phyloP scores from a whole-genome alignment of 768 basidiomycete genomes.

The Russula olivacea region DNA sequence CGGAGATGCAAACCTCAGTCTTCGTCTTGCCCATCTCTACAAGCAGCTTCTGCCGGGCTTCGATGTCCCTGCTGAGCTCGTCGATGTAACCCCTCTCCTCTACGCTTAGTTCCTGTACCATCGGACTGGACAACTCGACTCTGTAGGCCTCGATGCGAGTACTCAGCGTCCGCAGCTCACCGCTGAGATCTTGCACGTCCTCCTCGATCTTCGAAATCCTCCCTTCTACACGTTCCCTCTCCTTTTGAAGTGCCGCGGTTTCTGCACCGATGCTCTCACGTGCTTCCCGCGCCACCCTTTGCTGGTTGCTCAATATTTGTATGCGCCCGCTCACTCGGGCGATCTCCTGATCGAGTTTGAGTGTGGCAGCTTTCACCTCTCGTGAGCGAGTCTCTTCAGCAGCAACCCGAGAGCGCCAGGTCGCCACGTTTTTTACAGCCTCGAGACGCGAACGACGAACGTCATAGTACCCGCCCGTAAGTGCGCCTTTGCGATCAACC shows the following conservation, averaged over 20 bases:
- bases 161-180: conserved; percentile 57
- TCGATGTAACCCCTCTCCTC: conserved; percentile 68
- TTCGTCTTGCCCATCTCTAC: conserved; percentile 61
- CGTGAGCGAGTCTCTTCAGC: conserved; percentile 55
- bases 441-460: conserved; percentile 86
- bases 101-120: conserved; percentile 65
- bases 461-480: conserved; percentile 97
- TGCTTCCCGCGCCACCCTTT: conserved; percentile 61
- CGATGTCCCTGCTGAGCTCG: conserved; percentile 66
- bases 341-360: conserved; percentile 78
- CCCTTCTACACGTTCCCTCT: conserved; percentile 63
- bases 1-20: conserved; percentile 55
- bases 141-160: conserved; percentile 59
- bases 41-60: conserved; percentile 63
- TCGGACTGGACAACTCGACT: conserved; percentile 65
- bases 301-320: conserved; percentile 62
- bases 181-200: conserved; percentile 65
- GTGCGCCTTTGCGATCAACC: conserved; percentile 90
- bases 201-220: conserved; percentile 58
- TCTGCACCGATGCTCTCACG: conserved; percentile 66
- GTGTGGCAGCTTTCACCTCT: conserved; percentile 69
- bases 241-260: conserved; percentile 48
- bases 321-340: conserved; percentile 68
- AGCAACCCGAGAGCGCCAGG: conserved; percentile 69
- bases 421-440: conserved; percentile 67